Conservation (phyloP, 1,284 basidiomycete genomes). For the Spongiforma sp. region DNA sequence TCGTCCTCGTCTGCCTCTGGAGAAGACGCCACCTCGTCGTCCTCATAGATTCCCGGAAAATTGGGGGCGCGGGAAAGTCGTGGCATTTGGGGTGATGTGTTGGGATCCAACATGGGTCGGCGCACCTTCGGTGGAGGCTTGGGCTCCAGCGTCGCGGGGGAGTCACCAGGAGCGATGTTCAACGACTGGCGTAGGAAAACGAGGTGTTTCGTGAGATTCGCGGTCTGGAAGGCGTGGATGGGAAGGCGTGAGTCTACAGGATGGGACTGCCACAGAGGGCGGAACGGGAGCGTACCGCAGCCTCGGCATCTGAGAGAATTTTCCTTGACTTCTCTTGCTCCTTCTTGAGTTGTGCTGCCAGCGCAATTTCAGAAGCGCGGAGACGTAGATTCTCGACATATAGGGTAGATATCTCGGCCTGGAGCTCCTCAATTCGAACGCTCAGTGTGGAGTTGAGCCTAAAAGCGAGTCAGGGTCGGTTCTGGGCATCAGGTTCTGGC, state of each 20-base stretch:
- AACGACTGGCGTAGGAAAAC: conserved; percentile 65
- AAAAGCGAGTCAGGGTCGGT: conserved; percentile 15
- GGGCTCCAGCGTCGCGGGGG: conserved; percentile 44
- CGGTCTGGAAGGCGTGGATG: conserved; percentile 47
- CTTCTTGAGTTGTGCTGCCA: conserved; percentile 74
- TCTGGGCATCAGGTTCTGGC: conserved; percentile 22
- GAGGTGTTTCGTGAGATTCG: conserved; percentile 68
- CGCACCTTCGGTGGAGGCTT: conserved; percentile 54
- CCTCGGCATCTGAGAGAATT: conserved; percentile 72
- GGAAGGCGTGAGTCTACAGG: conserved; percentile 8
- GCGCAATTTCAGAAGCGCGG: conserved; percentile 77
- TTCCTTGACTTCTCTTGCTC: conserved; percentile 77
- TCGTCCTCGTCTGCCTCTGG: conserved; percentile 49
- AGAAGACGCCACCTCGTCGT: conserved; percentile 58
- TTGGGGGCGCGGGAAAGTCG: conserved; percentile 70
- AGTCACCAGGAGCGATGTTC: conserved; percentile 43
- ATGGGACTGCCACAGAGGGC: conserved; percentile 20
- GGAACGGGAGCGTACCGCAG: conserved; percentile 59
- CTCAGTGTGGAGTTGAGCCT: conserved; percentile 85
- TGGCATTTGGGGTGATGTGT: conserved; percentile 52
- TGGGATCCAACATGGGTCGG: conserved; percentile 46
- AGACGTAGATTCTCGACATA: conserved; percentile 82
- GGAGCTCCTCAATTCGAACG: conserved; percentile 81
- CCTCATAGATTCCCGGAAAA: conserved; percentile 69
- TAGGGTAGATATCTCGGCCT: conserved; percentile 76